Percentiles rank a stretch among this genome's conserved stretches.
phyloP scores from a whole-genome alignment of 2,329 filamentous ascomycete genomes.

The Hypocreales sp. region DNA sequence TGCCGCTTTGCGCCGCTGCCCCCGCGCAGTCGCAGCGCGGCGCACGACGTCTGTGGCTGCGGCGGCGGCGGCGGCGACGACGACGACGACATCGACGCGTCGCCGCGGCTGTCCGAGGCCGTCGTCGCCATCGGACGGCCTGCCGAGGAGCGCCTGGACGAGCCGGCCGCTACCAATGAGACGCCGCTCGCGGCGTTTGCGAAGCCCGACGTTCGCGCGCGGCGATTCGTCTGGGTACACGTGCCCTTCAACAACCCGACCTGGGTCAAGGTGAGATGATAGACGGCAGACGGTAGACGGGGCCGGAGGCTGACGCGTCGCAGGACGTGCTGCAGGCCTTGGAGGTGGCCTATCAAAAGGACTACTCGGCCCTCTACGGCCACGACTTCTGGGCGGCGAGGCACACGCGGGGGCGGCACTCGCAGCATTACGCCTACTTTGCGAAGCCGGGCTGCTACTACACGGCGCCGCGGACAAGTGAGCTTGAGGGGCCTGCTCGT shows the following conservation, averaged over 20 bases:
- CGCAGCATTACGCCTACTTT: constrained; percentile 33
- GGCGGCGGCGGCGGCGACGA: constrained; percentile 13
- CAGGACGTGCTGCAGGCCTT: constrained; percentile 29
- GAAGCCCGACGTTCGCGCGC: constrained; percentile 16
- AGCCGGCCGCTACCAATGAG: constrained; percentile 14
- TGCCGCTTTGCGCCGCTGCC: constrained; percentile 20
- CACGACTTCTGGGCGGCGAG: constrained; percentile 32
- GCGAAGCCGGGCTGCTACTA: constrained; percentile 32
- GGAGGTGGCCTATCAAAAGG: constrained; percentile 19
- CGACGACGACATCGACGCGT: constrained; percentile 11
- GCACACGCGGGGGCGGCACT: constrained; percentile 30
- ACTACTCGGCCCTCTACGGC: constrained; percentile 23
- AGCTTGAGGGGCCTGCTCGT: no score
- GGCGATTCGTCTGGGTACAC: constrained; percentile 44
- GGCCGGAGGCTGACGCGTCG: not conserved
- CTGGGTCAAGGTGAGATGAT: constrained; percentile 39
- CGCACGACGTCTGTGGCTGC: constrained; percentile 5
- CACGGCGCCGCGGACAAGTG: constrained; percentile 21
- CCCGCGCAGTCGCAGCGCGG: constrained; percentile 16
- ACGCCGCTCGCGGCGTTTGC: constrained; percentile 13
- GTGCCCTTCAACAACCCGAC: constrained; percentile 39
- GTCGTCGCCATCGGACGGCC: constrained; percentile 15
- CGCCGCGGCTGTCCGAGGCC: constrained; percentile 17
- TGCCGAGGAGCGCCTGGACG: constrained; percentile 7
- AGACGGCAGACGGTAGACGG: no score